Percentiles rank a stretch among this genome's conserved stretches.
phyloP scores from a whole-genome alignment of 345 rosid genomes.

The Punica granatum region DNA sequence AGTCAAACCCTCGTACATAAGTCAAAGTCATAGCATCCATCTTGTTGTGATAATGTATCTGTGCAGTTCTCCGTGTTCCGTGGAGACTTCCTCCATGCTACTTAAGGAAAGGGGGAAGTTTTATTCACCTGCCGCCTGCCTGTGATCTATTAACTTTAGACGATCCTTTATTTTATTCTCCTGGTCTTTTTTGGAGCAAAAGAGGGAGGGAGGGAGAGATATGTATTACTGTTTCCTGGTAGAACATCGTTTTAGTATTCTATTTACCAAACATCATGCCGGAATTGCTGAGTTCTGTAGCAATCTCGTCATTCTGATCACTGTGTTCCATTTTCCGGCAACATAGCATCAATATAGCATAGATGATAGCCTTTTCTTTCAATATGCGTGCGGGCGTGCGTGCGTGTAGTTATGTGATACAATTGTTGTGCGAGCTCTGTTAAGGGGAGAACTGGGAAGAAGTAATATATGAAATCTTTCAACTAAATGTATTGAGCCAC shows the following conservation, averaged over 20 bases:
- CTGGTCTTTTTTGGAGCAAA: not conserved
- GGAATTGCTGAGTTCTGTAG: not conserved
- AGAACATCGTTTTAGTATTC: no score
- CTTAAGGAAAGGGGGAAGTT: not conserved
- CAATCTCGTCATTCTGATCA: no score
- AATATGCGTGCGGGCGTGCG: no score
- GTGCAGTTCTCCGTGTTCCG: not conserved
- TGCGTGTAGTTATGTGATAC: no score
- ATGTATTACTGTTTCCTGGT: not conserved
- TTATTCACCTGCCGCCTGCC: not conserved
- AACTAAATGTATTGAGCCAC: no score
- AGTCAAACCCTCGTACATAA: not conserved
- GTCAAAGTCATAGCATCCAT: not conserved
- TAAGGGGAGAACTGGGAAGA: no score
- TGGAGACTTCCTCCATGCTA: not conserved
- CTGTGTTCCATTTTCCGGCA: no score
- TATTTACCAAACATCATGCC: not conserved
- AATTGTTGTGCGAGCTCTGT: no score
- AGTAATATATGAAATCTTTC: no score
- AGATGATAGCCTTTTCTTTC: no score
- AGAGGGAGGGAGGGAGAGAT: not conserved
- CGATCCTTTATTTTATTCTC: not conserved
- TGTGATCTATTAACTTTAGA: not conserved
- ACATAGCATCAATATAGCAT: no score
- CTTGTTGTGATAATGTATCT: not conserved